These are phyloP conservation scores for Magnolia sinica DNA, from an alignment of 164 flowering plant species.

Conservation along the genomic window DNA sequence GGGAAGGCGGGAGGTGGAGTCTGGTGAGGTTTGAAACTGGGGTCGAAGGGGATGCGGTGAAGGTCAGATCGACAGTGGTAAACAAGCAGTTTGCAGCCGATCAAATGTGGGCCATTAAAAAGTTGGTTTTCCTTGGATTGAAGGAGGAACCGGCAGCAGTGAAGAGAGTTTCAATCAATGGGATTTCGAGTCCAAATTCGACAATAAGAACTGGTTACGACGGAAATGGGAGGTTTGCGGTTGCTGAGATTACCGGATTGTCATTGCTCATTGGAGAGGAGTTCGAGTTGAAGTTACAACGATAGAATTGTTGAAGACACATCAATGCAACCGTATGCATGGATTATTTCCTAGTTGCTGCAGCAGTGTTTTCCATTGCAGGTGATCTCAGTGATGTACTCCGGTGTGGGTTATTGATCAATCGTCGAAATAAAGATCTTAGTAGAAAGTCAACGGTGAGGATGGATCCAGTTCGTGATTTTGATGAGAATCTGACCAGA, in stretches of 20 bases:
- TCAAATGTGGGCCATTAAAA: conserved; percentile 46
- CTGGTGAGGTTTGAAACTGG: conserved; percentile 38
- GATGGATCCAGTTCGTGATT: too few relatives aligned
- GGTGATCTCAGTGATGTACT: too few relatives aligned
- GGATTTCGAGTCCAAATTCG: not conserved
- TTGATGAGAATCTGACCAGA: too few relatives aligned
- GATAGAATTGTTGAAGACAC: not conserved
- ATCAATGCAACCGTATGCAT: too few relatives aligned
- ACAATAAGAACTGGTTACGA: conserved; percentile 7
- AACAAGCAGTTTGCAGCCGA: conserved; percentile 49
- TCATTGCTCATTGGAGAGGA: conserved; percentile 41
- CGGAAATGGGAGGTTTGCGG: conserved; percentile 16
- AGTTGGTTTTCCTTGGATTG: conserved; percentile 55
- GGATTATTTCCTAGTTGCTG: too few relatives aligned
- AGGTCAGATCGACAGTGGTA: conserved; percentile 42
- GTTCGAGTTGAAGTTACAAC: conserved; percentile 28
- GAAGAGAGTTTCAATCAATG: not conserved
- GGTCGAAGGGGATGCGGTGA: conserved; percentile 14
- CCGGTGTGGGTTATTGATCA: too few relatives aligned
- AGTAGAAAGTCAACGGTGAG: too few relatives aligned
- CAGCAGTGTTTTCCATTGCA: too few relatives aligned
- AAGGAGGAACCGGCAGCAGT: conserved; percentile 4
- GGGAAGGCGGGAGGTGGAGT: conserved; percentile 48
- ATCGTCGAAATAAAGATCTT: too few relatives aligned
- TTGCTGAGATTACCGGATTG: conserved; percentile 29